Evolutionary conservation across 257 asterid species (phyloP), one percentile per base, ranked within the genome.

Genomic region (Ilex asprella): DNA sequence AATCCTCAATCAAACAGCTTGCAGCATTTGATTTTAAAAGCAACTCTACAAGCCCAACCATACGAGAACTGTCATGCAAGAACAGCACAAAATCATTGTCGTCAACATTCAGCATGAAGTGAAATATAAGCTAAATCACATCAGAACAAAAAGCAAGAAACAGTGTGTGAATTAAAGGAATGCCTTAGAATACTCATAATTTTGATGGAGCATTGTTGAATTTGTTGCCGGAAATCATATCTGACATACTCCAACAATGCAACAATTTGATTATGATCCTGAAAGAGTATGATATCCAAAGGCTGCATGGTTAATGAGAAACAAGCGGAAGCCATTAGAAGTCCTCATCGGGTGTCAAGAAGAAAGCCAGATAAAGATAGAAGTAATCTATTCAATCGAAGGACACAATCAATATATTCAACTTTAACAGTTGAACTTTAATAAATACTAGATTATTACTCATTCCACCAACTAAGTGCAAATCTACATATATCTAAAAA

Each of bases 21-120:
- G 95, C 88, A 66, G 86, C 79, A 75, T 78, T 83, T 54, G 86
- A 72, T 82, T 87, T 85, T 63, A 93, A 69, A 43, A 93, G 91
- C 84, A 89, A 79, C 80, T 82, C 95, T 59, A 94, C 75, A 64
- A 93, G 96, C 76, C 99, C 97, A 74, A 70, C 78, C 91, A 93
- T 82, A 21, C 96, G 89, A 55, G 95, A 84, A 78, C 99, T 93
- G 95, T 73, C 73, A 82, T 44, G 32, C 61, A 65, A 27, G 15
- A 53, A 53, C 54, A 67, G 12, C 43, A 44, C 49, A 69, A 55
- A 53, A 66, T 44, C 50, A 31, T 55, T 15, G 14, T 10, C 27
- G 41, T 35, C 41, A 35, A 8, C 41, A 35, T 35, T 8, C 5
- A 35, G 5, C 8, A 35, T 35, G 56, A 55, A 74, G 66, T 54